phyloP scores from a whole-genome alignment of 257 asterid genomes.

The Ligustrum vulgare region DNA sequence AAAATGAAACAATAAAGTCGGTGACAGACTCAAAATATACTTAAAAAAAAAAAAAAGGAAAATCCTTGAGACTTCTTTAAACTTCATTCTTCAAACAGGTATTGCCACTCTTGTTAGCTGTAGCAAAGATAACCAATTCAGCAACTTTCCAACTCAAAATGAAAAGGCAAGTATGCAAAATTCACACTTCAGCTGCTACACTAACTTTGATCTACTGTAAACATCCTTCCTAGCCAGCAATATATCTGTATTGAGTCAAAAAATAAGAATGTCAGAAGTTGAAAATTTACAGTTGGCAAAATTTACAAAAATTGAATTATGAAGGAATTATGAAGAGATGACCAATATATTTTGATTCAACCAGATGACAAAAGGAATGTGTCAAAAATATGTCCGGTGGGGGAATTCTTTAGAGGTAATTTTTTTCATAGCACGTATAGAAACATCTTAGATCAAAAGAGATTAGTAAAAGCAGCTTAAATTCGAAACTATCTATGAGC shows the following conservation, averaged over 20 bases:
- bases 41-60: neutral
- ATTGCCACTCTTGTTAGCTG: slow-evolving; percentile 31
- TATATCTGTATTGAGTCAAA: slow-evolving; percentile 20
- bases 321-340: neutral
- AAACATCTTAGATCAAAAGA: neutral
- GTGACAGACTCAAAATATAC: neutral
- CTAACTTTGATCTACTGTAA: slow-evolving; percentile 18
- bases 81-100: slow-evolving; percentile 18
- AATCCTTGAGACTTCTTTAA: slow-evolving; percentile 28
- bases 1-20: slow-evolving; percentile 14
- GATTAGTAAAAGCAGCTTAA: neutral
- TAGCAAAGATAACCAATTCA: slow-evolving; percentile 25
- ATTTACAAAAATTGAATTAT: neutral
- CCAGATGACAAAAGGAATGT: neutral
- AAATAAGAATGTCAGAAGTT: neutral
- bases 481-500: too few species aligned
- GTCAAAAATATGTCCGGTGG: neutral
- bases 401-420: neutral
- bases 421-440: neutral
- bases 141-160: slow-evolving; percentile 13
- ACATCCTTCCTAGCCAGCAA: slow-evolving; percentile 25
- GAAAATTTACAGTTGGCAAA: neutral
- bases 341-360: neutral
- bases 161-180: neutral
- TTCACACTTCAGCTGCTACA: slow-evolving; percentile 30